These are phyloP conservation scores for Albifimbria verrucaria DNA, from an alignment of 2,329 filamentous ascomycete genomes.

Conservation along the genomic window DNA sequence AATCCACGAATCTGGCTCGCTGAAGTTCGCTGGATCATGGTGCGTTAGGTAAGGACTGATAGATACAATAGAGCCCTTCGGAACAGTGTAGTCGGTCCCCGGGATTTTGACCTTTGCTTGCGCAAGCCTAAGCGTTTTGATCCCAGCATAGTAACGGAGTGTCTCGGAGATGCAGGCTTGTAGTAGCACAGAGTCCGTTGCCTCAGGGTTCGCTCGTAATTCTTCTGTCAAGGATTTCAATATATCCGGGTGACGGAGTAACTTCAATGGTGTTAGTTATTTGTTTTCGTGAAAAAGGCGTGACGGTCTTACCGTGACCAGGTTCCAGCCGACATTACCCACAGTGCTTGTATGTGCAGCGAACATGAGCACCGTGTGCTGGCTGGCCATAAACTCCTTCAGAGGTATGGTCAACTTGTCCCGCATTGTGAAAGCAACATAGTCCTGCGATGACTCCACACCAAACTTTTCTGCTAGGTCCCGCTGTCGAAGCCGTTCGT, in stretches of 20 bases:
- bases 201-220: conserved; percentile 6
- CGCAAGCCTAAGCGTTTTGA: conserved; percentile 5
- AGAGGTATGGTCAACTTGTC: conserved; percentile 10
- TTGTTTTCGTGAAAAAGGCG: not conserved
- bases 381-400: conserved; percentile 7
- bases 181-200: conserved; percentile 7
- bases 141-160: conserved; percentile 10
- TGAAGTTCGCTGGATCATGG: conserved; percentile 10
- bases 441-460: conserved; percentile 7
- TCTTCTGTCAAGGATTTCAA: conserved; percentile 11
- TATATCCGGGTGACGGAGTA: conserved; percentile 12
- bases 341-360: conserved; percentile 13
- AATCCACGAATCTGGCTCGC: conserved; percentile 10
- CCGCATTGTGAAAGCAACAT: conserved; percentile 13
- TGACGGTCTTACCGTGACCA: conserved; percentile 11
- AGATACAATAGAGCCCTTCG: conserved; percentile 10
- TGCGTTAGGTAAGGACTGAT: conserved; percentile 11
- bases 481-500: conserved; percentile 10
- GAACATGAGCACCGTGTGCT: conserved; percentile 14
- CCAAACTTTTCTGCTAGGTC: not conserved
- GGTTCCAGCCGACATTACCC: conserved; percentile 10
- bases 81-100: conserved; percentile 3
- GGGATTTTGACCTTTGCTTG: conserved; percentile 5
- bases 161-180: conserved; percentile 17
- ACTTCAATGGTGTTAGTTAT: conserved; percentile 1